These are phyloP conservation scores for Clarireedia monteithiana DNA, from an alignment of 2,329 filamentous ascomycete species.

Conservation along the genomic window DNA sequence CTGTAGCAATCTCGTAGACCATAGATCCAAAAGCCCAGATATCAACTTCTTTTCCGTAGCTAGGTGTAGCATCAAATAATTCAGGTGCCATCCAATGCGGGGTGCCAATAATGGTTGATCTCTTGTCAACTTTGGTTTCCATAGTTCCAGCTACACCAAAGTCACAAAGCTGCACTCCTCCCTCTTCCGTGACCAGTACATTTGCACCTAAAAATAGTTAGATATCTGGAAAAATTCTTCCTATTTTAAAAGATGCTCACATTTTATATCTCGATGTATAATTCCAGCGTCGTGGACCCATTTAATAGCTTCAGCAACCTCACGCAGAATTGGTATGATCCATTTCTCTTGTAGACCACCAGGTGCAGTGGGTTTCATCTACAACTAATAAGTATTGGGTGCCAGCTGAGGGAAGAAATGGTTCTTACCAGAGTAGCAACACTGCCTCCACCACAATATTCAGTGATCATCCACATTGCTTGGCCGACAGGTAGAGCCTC, in stretches of 20 bases:
- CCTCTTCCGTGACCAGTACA: constrained; percentile 69
- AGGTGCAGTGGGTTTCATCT: constrained; percentile 58
- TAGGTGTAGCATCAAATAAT: constrained; percentile 55
- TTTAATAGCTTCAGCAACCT: constrained; percentile 56
- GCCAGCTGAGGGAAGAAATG: background rate
- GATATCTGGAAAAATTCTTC: background rate
- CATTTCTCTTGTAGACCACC: constrained; percentile 62
- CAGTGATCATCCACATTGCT: constrained; percentile 81
- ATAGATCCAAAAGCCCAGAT: constrained; percentile 84
- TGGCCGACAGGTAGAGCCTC: constrained; percentile 71
- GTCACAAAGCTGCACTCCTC: constrained; percentile 73
- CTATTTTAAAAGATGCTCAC: constrained; percentile 26
- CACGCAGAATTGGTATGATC: constrained; percentile 59
- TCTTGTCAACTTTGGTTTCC: constrained; percentile 67
- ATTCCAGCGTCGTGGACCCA: constrained; percentile 64
- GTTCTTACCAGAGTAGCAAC: constrained; percentile 57
- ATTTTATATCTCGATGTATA: constrained; percentile 66
- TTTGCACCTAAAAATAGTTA: constrained; percentile 46
- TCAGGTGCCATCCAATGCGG: constrained; percentile 85
- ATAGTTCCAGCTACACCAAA: constrained; percentile 77
- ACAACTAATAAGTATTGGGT: constrained; percentile 19
- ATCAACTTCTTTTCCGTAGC: constrained; percentile 66
- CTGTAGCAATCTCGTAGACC: constrained; percentile 73
- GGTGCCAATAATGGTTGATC: constrained; percentile 74
- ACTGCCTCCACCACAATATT: constrained; percentile 80